phyloP scores from a whole-genome alignment of 2,329 filamentous ascomycete genomes.

The Aspergillus udagawae region DNA sequence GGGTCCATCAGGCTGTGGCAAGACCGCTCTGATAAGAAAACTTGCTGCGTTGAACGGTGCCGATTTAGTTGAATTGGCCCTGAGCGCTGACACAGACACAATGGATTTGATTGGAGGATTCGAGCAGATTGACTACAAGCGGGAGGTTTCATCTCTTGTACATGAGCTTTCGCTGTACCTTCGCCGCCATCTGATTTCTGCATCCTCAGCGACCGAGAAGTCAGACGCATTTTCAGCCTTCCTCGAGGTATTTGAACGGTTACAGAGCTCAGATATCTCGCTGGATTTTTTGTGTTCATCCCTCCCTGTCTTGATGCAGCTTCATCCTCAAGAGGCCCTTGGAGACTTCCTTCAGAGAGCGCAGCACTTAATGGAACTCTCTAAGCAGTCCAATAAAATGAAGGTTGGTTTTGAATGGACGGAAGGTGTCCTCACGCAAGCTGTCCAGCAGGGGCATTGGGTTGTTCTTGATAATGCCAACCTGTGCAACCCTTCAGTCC shows the following conservation, averaged over 20 bases:
- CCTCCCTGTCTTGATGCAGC: constrained; percentile 33
- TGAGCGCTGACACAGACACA: constrained; percentile 93
- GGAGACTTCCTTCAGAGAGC: constrained; percentile 48
- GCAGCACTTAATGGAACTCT: constrained; percentile 49
- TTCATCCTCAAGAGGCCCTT: constrained; percentile 47
- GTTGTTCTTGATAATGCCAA: constrained; percentile 96
- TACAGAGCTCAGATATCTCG: constrained; percentile 25
- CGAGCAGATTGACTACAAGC: constrained; percentile 82
- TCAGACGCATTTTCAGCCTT: constrained; percentile 20
- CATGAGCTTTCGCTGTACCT: constrained; percentile 52
- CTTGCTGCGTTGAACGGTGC: constrained; percentile 76
- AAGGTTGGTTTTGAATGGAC: constrained; percentile 88
- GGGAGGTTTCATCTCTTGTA: constrained; percentile 63
- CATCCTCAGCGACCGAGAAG: constrained; percentile 22
- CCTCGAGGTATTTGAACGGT: constrained; percentile 29
- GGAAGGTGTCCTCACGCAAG: constrained; percentile 85
- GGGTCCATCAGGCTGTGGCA: constrained; percentile 79
- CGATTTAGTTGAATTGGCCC: constrained; percentile 72
- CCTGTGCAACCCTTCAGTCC: constrained; percentile 87
- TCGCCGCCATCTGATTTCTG: constrained; percentile 37
- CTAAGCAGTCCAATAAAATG: constrained; percentile 57
- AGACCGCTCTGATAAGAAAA: constrained; percentile 74
- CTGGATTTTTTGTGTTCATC: constrained; percentile 29
- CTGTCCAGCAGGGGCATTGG: constrained; percentile 83
- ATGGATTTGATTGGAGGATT: constrained; percentile 97